phyloP scores from a whole-genome alignment of 2,329 filamentous ascomycete species.

The Aspergillus versicolor region DNA sequence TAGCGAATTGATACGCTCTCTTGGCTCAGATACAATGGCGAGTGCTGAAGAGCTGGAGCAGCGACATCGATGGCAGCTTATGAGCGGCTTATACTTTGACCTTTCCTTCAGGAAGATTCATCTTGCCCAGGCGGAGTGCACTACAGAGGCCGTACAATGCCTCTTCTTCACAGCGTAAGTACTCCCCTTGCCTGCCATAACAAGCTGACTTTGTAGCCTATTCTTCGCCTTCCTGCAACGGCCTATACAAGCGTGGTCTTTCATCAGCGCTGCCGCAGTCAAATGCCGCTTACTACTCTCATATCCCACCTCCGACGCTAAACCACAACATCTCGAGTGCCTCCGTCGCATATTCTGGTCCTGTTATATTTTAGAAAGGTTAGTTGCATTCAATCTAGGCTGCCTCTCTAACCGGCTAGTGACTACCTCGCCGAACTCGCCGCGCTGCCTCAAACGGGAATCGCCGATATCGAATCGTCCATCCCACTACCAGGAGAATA shows the following conservation, averaged over 20 bases:
- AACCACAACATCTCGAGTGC: constrained; percentile 47
- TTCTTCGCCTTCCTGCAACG: constrained; percentile 53
- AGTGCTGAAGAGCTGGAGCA: constrained; percentile 29
- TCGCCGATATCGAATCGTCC: constrained; percentile 53
- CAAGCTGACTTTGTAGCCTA: constrained; percentile 28
- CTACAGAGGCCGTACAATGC: constrained; percentile 49
- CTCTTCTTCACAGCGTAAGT: constrained; percentile 53
- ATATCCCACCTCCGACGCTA: constrained; percentile 39
- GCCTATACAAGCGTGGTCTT: constrained; percentile 55
- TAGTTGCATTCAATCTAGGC: not conserved
- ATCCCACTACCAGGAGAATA: constrained; percentile 51
- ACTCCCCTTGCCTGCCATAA: not conserved
- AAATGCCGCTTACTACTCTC: constrained; percentile 53
- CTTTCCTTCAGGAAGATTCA: constrained; percentile 48
- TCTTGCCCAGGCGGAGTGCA: constrained; percentile 49
- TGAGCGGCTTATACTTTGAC: constrained; percentile 49
- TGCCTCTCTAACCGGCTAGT: constrained; percentile 25
- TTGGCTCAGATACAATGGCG: not conserved
- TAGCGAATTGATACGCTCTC: constrained; percentile 37
- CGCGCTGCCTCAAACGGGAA: constrained; percentile 51
- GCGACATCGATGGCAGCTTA: constrained; percentile 32
- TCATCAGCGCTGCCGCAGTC: constrained; percentile 50
- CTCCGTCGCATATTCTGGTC: constrained; percentile 56
- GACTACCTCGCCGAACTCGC: constrained; percentile 56
- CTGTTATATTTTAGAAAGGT: constrained; percentile 56